phyloP scores from a whole-genome alignment of 2,329 filamentous ascomycete genomes.

The Aquanectria penicillioides region DNA sequence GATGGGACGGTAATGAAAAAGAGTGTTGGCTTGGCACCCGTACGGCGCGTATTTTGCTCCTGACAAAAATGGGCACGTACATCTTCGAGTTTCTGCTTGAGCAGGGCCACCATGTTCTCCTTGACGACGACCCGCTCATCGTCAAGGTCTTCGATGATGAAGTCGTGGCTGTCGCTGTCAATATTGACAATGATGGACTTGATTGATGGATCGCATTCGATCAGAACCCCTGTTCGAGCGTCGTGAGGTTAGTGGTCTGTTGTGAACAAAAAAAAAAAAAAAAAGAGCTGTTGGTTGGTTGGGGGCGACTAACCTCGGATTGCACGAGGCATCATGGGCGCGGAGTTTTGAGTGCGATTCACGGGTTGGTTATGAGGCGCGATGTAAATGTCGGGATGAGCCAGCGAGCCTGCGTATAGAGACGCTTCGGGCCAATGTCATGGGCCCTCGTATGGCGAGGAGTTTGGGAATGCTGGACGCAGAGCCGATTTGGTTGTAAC shows the following conservation, averaged over 20 bases:
- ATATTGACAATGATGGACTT: conserved; percentile 86
- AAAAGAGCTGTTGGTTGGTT: too few relatives aligned
- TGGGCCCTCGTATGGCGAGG: background rate
- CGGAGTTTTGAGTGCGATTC: background rate
- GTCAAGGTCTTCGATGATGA: conserved; percentile 83
- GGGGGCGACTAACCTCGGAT: conserved; percentile 58
- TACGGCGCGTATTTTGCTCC: background rate
- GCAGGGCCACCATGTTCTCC: conserved; percentile 73
- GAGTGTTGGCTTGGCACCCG: background rate
- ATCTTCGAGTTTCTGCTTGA: conserved; percentile 76
- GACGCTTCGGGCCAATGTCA: background rate
- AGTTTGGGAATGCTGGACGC: conserved; percentile 5
- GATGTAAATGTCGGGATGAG: background rate
- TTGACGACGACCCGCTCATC: conserved; percentile 81
- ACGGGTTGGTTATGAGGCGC: background rate
- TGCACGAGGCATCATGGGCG: conserved; percentile 63
- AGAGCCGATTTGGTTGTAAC: conserved; percentile 5
- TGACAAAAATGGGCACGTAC: conserved; percentile 63
- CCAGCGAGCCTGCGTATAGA: too few relatives aligned
- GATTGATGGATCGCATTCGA: conserved; percentile 87
- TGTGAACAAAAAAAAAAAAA: background rate
- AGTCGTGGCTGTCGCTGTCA: conserved; percentile 75
- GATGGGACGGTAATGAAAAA: background rate
- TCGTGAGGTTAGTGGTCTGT: conserved; percentile 1
- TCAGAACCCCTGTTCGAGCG: conserved; percentile 70